Conservation (phyloP, 2,329 filamentous ascomycete genomes). For the Talaromyces sp. region DNA sequence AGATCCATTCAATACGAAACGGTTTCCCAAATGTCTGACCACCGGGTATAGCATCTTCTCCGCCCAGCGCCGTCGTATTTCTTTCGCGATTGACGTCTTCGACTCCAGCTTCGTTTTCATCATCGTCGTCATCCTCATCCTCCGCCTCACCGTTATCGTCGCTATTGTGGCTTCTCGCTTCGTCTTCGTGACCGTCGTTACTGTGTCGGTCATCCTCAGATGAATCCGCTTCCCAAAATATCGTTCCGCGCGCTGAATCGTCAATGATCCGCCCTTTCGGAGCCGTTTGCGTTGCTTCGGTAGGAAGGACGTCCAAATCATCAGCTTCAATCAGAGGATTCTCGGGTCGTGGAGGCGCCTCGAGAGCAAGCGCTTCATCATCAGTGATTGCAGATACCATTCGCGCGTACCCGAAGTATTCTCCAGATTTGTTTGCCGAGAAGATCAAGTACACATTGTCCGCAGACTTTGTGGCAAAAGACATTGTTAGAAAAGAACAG, state of each 20-base stretch:
- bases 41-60: conserved; percentile 35
- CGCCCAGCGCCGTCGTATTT: conserved; percentile 47
- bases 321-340: conserved; percentile 56
- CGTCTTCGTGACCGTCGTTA: conserved; percentile 32
- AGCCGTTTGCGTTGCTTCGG: conserved; percentile 70
- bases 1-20: conserved; percentile 87
- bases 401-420: conserved; percentile 91
- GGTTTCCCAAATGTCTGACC: conserved; percentile 80
- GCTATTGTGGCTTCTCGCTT: conserved; percentile 47
- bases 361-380: conserved; percentile 65
- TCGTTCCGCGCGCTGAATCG: conserved; percentile 87
- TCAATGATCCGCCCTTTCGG: conserved; percentile 86
- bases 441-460: conserved; percentile 91
- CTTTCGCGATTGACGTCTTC: conserved; percentile 31
- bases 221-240: conserved; percentile 86
- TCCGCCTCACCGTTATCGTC: conserved; percentile 28
- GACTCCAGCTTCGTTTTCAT: conserved; percentile 27
- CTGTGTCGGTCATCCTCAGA: conserved; percentile 48
- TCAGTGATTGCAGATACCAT: conserved; percentile 84
- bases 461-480: conserved; percentile 52
- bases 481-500: background rate
- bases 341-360: conserved; percentile 65
- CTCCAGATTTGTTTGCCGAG: conserved; percentile 94
- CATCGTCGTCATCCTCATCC: conserved; percentile 21
- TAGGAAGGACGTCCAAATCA: conserved; percentile 74